A percentile compares a stretch with the other conserved stretches of the same genome.
phyloP scores from a whole-genome alignment of 805 yeast species.

The Nakazawaea holstii region DNA sequence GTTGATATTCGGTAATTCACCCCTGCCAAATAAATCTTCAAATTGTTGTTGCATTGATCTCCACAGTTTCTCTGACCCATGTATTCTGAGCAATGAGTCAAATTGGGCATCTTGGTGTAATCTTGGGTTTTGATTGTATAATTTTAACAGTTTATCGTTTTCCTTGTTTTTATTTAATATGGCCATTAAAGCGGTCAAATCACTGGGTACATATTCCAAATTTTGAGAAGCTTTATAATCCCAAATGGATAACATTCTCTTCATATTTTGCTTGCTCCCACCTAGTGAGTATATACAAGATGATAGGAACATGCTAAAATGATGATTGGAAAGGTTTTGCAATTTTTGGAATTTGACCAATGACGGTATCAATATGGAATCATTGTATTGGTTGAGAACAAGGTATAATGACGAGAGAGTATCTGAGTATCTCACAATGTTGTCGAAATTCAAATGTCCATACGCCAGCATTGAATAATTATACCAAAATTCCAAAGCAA shows the following conservation, averaged over 20 bases:
- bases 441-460: conserved; percentile 7
- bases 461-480: conserved; percentile 4
- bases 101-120: conserved; percentile 44
- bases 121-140: conserved; percentile 30
- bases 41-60: conserved; percentile 47
- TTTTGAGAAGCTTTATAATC: neutral
- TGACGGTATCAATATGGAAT: neutral
- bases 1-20: conserved; percentile 42
- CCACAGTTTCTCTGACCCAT: conserved; percentile 47
- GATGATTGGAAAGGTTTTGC: conserved; percentile 6
- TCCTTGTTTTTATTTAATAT: conserved; percentile 17
- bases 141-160: conserved; percentile 20
- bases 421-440: neutral
- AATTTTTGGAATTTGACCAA: conserved; percentile 1
- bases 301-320: conserved; percentile 8
- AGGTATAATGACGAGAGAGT: neutral
- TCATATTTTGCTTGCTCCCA: neutral
- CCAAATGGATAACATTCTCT: neutral
- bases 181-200: conserved; percentile 11
- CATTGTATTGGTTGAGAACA: conserved; percentile 1
- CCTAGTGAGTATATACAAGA: conserved; percentile 7
- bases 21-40: conserved; percentile 49
- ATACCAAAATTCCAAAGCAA: conserved; percentile 1
- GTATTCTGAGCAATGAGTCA: conserved; percentile 40
- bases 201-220: conserved; percentile 2